Evolutionary conservation across 345 rosid genomes (phyloP).

Genomic region (Cardiospermum halicacabum): DNA sequence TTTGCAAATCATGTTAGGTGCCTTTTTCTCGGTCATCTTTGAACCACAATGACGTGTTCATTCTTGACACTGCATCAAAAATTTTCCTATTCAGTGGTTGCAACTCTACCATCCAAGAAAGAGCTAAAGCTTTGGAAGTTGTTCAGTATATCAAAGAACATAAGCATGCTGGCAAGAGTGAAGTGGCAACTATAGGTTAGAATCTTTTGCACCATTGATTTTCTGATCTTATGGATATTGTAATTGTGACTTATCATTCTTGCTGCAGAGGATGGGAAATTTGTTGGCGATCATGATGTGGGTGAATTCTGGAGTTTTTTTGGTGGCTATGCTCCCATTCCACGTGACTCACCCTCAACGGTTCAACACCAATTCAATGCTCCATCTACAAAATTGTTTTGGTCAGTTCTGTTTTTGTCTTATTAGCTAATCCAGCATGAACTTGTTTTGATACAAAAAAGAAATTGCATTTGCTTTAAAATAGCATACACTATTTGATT

Average conservation of each 20-base stretch:
- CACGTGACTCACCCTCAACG: conserved; percentile 46
- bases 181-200: conserved; percentile 76
- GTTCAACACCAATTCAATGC: conserved; percentile 29
- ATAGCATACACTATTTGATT: not conserved
- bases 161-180: conserved; percentile 71
- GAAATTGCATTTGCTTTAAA: conserved; percentile 2
- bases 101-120: conserved; percentile 78
- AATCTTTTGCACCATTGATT: conserved; percentile 7
- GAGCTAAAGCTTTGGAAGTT: conserved; percentile 90
- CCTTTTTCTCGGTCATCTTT: conserved; percentile 75
- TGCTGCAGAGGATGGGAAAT: conserved; percentile 80
- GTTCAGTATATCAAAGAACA: conserved; percentile 65
- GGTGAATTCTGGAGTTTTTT: conserved; percentile 95
- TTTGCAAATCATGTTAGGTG: conserved; percentile 41
- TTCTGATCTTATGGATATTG: conserved; percentile 7
- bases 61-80: conserved; percentile 81
- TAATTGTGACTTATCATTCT: conserved; percentile 15
- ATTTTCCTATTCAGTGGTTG: conserved; percentile 79
- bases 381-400: conserved; percentile 42
- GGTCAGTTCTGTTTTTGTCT: conserved; percentile 37
- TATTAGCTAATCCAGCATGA: not conserved
- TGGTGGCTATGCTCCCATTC: conserved; percentile 85
- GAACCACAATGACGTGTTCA: conserved; percentile 71
- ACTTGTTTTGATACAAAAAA: conserved; percentile 6
- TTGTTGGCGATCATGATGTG: conserved; percentile 73